Percentiles rank a stretch among this genome's conserved stretches.
Conservation (phyloP, 768 basidiomycete species). For the Tricholoma saponaceum region DNA sequence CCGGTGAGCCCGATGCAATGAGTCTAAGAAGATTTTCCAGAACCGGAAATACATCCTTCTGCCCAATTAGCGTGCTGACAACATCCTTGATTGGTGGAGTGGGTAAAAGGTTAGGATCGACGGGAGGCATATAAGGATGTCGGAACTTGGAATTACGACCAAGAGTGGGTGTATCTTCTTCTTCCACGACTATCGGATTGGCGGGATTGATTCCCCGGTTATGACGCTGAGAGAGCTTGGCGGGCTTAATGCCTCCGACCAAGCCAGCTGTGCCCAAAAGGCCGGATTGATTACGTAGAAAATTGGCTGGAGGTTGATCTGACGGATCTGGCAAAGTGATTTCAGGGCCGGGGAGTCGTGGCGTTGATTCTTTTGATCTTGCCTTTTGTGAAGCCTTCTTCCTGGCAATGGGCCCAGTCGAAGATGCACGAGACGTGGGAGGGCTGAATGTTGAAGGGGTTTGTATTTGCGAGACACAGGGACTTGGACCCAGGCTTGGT, state of each 20-base stretch:
- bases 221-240: conserved; percentile 39
- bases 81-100: conserved; percentile 56
- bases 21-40: conserved; percentile 59
- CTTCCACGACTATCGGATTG: conserved; percentile 73
- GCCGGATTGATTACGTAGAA: conserved; percentile 69
- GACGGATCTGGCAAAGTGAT: conserved; percentile 62
- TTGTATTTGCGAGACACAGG: conserved; percentile 1
- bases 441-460: conserved; percentile 11
- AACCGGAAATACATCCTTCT: conserved; percentile 66
- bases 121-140: conserved; percentile 19
- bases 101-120: conserved; percentile 42
- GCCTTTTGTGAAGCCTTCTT: conserved; percentile 32
- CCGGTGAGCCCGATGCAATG: conserved; percentile 34
- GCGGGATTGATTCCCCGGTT: conserved; percentile 48
- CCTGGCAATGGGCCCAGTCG: conserved; percentile 17
- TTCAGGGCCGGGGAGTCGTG: conserved; percentile 47
- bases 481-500: conserved; percentile 7
- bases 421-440: conserved; percentile 15
- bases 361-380: conserved; percentile 35
- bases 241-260: conserved; percentile 61
- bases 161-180: conserved; percentile 29
- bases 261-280: conserved; percentile 71
- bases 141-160: conserved; percentile 16
- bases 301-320: conserved; percentile 59
- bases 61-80: conserved; percentile 51